phyloP scores from a whole-genome alignment of 148 eudicot genomes.

The Amaranthus palmeri region DNA sequence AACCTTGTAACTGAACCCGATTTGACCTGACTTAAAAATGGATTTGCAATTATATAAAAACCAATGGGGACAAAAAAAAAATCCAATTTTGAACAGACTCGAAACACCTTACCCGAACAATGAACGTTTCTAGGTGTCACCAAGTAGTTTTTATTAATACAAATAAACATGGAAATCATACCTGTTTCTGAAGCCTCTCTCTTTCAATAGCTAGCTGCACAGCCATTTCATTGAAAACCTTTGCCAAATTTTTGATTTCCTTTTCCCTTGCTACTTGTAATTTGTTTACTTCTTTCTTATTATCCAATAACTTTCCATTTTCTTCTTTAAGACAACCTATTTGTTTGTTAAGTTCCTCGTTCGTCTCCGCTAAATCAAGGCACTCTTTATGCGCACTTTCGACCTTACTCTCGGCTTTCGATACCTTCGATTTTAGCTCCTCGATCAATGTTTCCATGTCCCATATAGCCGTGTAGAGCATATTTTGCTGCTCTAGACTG shows the following conservation, averaged over 20 bases:
- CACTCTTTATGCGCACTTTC: slow-evolving; percentile 66
- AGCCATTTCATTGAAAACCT: slow-evolving; percentile 62
- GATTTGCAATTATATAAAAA: too few relatives aligned
- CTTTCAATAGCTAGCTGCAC: slow-evolving; percentile 74
- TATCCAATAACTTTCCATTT: slow-evolving; percentile 37
- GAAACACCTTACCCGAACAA: too few relatives aligned
- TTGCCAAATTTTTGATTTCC: slow-evolving; percentile 50
- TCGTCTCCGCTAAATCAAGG: slow-evolving; percentile 49
- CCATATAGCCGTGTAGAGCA: slow-evolving; percentile 94
- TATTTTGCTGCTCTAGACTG: slow-evolving; percentile 79
- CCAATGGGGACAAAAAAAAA: too few relatives aligned
- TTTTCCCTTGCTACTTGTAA: slow-evolving; percentile 41
- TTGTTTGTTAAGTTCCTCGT: slow-evolving; percentile 53
- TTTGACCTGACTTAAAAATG: too few relatives aligned
- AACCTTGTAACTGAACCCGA: too few relatives aligned
- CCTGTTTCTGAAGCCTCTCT: slow-evolving; percentile 80
- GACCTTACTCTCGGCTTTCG: slow-evolving; percentile 53
- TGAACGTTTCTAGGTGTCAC: background rate
- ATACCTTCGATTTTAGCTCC: slow-evolving; percentile 78
- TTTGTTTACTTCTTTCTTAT: slow-evolving; percentile 41
- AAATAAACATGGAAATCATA: slow-evolving; percentile 7
- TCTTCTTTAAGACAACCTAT: slow-evolving; percentile 39
- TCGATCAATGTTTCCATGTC: slow-evolving; percentile 97
- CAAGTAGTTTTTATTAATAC: background rate
- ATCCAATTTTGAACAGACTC: too few relatives aligned